Conservation (phyloP, 768 basidiomycete genomes). For the Arthromyces matolae region DNA sequence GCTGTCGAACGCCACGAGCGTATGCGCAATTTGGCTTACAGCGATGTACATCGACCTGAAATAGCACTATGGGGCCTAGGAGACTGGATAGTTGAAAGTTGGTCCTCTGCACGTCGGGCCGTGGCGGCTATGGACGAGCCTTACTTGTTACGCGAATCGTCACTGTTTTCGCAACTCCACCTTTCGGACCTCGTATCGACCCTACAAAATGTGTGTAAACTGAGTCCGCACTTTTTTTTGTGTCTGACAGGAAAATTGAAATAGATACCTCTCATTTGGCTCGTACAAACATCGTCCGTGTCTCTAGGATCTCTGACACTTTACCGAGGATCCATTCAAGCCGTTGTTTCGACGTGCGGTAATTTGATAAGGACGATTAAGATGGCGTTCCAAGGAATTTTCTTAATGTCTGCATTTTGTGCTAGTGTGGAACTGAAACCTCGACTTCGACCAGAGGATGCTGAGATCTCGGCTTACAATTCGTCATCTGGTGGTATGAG, state of each 20-base stretch:
- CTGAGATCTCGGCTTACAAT: conserved; percentile 47
- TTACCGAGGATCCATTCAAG: conserved; percentile 75
- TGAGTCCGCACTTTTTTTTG: conserved; percentile 16
- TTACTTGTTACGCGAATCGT: conserved; percentile 37
- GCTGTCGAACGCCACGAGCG: conserved; percentile 70
- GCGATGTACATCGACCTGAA: conserved; percentile 75
- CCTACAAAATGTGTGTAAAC: conserved; percentile 63
- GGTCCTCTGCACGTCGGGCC: conserved; percentile 62
- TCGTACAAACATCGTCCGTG: conserved; percentile 67
- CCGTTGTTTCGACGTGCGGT: conserved; percentile 62
- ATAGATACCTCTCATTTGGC: conserved; percentile 72
- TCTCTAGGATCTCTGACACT: conserved; percentile 79
- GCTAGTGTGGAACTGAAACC: conserved; percentile 72
- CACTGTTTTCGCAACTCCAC: conserved; percentile 54
- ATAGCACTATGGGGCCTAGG: conserved; percentile 78
- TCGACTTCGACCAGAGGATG: conserved; percentile 56
- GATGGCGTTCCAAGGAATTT: conserved; percentile 82
- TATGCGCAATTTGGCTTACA: conserved; percentile 72
- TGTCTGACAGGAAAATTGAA: conserved; percentile 15
- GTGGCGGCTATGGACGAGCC: conserved; percentile 55
- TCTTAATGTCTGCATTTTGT: conserved; percentile 83
- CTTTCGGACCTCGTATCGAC: conserved; percentile 61
- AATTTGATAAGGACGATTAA: conserved; percentile 59
- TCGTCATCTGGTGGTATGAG: conserved; percentile 54
- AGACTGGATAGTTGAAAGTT: conserved; percentile 79